These are phyloP conservation scores for Morella rubra DNA, from an alignment of 306 rosid genomes.

Conservation along the genomic window DNA sequence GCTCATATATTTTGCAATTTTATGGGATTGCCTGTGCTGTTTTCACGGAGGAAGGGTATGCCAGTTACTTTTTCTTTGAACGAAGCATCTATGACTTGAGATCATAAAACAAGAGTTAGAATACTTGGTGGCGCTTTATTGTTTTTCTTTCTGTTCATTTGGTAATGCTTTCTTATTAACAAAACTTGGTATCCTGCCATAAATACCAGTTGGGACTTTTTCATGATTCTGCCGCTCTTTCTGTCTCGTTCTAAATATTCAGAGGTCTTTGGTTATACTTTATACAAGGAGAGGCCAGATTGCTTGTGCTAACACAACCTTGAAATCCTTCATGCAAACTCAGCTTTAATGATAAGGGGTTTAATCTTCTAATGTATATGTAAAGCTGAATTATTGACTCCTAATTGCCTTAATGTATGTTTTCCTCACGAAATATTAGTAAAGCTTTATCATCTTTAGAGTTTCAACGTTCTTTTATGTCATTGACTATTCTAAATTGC, in stretches of 20 bases:
- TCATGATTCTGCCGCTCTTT: background rate
- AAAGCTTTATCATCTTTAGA: background rate
- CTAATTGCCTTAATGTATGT: background rate
- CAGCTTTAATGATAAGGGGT: background rate
- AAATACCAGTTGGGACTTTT: background rate
- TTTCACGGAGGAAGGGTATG: conserved; percentile 66
- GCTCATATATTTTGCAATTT: conserved; percentile 83
- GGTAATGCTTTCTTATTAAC: background rate
- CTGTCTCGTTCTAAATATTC: background rate
- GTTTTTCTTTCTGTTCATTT: too few species aligned
- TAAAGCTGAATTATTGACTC: background rate
- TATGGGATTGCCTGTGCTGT: conserved; percentile 81
- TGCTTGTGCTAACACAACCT: background rate
- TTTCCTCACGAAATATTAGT: background rate
- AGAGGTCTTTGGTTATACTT: background rate
- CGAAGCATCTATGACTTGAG: background rate
- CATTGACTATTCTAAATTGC: conserved; percentile 6
- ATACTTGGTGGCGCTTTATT: background rate
- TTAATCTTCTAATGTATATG: background rate
- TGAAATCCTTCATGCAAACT: background rate
- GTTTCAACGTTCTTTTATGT: background rate
- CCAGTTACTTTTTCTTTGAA: conserved; percentile 11
- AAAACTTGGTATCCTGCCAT: background rate
- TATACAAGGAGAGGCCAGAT: background rate
- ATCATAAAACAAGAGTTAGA: background rate